These are phyloP conservation scores for Sergeia podlipaevii DNA, from an alignment of 208 protist species.

Conservation along the genomic window DNA sequence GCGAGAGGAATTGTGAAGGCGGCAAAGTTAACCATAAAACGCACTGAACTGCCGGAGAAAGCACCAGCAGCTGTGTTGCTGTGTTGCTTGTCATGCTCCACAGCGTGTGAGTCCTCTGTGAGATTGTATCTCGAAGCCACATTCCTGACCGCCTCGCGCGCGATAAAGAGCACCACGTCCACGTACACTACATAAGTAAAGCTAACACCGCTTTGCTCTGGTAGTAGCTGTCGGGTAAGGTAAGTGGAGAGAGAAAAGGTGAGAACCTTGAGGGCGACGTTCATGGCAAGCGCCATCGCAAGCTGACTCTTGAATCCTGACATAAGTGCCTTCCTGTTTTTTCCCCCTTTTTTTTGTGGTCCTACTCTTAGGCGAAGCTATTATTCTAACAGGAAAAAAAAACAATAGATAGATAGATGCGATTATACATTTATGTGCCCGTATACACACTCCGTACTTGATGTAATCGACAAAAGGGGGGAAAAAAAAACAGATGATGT, in stretches of 20 bases:
- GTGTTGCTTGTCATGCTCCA: neutral
- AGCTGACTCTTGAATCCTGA: constrained; percentile 69
- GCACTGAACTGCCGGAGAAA: constrained; percentile 9
- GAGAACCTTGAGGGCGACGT: constrained; percentile 59
- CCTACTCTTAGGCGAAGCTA: too few relatives aligned
- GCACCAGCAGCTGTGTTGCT: neutral
- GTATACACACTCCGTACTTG: neutral
- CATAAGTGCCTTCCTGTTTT: too few relatives aligned
- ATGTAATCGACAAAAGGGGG: too few relatives aligned
- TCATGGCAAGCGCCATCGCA: constrained; percentile 53
- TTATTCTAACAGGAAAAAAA: constrained; percentile 9
- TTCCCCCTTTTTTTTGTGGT: neutral
- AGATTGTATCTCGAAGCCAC: constrained; percentile 42
- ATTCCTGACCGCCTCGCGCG: constrained; percentile 67
- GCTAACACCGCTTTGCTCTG: constrained; percentile 64
- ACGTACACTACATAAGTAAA: constrained; percentile 78
- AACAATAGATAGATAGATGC: constrained; percentile 10
- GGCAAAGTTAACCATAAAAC: constrained; percentile 38
- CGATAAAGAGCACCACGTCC: constrained; percentile 74
- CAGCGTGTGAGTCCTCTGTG: neutral
- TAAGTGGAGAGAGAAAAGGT: constrained; percentile 63
- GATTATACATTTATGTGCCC: constrained; percentile 1
- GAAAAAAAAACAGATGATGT: too few relatives aligned
- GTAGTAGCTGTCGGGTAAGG: constrained; percentile 69
- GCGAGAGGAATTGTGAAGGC: constrained; percentile 38